Percentiles rank a stretch among this genome's conserved stretches.
Conservation (phyloP, 2,329 filamentous ascomycete genomes). For the Orbilia oligospora region DNA sequence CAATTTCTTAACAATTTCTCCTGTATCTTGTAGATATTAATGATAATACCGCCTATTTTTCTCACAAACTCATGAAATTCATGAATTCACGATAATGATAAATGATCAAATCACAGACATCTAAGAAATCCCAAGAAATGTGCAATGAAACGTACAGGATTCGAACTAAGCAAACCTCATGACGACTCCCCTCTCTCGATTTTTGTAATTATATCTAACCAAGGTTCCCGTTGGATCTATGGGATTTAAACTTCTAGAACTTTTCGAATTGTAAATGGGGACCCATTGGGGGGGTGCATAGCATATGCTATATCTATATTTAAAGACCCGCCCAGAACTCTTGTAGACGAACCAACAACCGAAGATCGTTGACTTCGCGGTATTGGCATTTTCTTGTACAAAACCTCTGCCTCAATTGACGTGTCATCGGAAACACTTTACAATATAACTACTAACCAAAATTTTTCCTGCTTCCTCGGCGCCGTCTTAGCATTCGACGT, state of each 20-base stretch:
- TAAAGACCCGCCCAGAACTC: slow-evolving; percentile 11
- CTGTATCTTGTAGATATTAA: too few relatives aligned
- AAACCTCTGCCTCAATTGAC: slow-evolving; percentile 19
- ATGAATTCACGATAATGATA: too few relatives aligned
- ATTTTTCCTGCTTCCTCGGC: too few relatives aligned
- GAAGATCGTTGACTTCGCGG: neutral
- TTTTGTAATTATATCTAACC: neutral
- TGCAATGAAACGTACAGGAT: slow-evolving; percentile 29
- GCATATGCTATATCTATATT: slow-evolving; percentile 10
- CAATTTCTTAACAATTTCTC: slow-evolving; percentile 1
- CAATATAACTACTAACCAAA: too few relatives aligned
- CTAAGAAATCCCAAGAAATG: slow-evolving; percentile 10
- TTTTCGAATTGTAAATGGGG: neutral
- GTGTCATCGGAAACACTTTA: slow-evolving; percentile 17
- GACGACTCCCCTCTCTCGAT: neutral
- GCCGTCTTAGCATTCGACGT: slow-evolving; percentile 23
- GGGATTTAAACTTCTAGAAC: slow-evolving; percentile 10
- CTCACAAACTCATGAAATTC: too few relatives aligned
- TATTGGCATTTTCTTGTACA: slow-evolving; percentile 20
- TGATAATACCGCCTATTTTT: too few relatives aligned
- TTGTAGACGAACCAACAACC: neutral
- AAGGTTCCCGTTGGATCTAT: too few relatives aligned
- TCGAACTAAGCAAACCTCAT: neutral
- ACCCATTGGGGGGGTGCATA: too few relatives aligned
- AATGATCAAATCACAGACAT: neutral